phyloP scores from a whole-genome alignment of 495 filamentous ascomycete genomes.

The Aspergillus wentii region DNA sequence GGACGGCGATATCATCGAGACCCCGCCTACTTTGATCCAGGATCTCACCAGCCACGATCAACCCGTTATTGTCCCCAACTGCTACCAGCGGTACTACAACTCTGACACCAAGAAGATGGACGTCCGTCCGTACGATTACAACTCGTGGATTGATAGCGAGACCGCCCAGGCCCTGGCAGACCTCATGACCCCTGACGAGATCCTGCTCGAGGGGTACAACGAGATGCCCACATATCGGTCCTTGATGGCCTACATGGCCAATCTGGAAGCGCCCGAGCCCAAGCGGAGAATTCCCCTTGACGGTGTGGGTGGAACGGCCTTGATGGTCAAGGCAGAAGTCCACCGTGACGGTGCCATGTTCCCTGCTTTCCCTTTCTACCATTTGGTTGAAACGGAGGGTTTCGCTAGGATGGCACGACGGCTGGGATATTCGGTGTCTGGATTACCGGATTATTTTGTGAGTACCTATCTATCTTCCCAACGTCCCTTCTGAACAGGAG shows the following conservation, averaged over 20 bases:
- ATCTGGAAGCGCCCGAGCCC: constrained; percentile 48
- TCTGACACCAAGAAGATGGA: constrained; percentile 60
- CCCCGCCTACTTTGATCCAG: constrained; percentile 80
- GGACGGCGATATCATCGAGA: constrained; percentile 89
- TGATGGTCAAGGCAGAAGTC: constrained; percentile 95
- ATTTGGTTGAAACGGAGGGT: constrained; percentile 95
- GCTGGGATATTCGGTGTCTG: constrained; percentile 77
- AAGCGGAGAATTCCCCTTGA: constrained; percentile 67
- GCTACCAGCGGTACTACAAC: constrained; percentile 86
- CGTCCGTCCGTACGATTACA: constrained; percentile 90
- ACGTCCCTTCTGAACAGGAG: constrained; percentile 2
- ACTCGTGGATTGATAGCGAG: constrained; percentile 88
- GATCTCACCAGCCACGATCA: constrained; percentile 85
- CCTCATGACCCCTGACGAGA: constrained; percentile 83
- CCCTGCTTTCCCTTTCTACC: constrained; percentile 91
- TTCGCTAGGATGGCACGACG: constrained; percentile 96
- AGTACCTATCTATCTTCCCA: constrained; percentile 18
- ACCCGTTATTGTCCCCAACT: constrained; percentile 89
- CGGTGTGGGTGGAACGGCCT: constrained; percentile 89
- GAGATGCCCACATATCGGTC: constrained; percentile 89
- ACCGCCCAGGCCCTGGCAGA: constrained; percentile 67
- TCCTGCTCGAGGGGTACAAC: constrained; percentile 86
- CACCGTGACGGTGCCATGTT: constrained; percentile 99
- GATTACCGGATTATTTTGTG: constrained; percentile 95
- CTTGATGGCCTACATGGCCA: constrained; percentile 83